Conservation (phyloP, 352 stramenopile genomes). For the Pythium plurisporium region DNA sequence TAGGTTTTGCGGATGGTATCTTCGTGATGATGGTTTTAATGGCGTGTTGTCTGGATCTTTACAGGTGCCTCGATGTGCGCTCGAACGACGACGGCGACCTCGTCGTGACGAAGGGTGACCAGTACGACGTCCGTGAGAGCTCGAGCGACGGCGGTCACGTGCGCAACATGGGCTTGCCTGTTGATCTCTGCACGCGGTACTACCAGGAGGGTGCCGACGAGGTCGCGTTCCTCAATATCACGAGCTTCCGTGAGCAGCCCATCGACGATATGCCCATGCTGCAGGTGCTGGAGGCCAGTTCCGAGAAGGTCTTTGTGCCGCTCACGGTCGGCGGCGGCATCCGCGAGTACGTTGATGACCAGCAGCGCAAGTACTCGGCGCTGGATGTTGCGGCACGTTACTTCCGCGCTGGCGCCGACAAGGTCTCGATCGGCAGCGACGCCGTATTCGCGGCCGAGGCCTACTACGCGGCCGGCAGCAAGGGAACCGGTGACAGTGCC, state of each 20-base stretch:
- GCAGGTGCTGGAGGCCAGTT: constrained; percentile 92
- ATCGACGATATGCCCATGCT: constrained; percentile 97
- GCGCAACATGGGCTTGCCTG: constrained; percentile 97
- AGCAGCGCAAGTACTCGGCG: constrained; percentile 84
- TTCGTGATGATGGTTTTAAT: no score
- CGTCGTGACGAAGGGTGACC: constrained; percentile 98
- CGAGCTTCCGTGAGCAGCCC: constrained; percentile 95
- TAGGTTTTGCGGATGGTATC: background rate
- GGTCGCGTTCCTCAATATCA: constrained; percentile 99
- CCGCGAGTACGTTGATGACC: constrained; percentile 92
- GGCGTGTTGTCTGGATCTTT: background rate
- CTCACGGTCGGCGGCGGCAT: constrained; percentile 98
- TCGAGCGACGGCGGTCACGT: constrained; percentile 77
- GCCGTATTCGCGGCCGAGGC: constrained; percentile 93
- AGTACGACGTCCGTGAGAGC: constrained; percentile 97
- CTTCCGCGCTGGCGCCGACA: constrained; percentile 98
- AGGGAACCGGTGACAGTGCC: constrained; percentile 76
- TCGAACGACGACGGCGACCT: constrained; percentile 95
- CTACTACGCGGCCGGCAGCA: constrained; percentile 69
- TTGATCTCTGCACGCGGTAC: constrained; percentile 93
- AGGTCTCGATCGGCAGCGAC: constrained; percentile 97
- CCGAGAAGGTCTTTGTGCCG: constrained; percentile 96
- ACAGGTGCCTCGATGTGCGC: constrained; percentile 94
- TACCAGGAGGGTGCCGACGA: constrained; percentile 96
- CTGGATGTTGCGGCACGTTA: constrained; percentile 95